Conservation (phyloP, 805 yeast genomes). For the Saccharomycopsis oosterbeekiorum region DNA sequence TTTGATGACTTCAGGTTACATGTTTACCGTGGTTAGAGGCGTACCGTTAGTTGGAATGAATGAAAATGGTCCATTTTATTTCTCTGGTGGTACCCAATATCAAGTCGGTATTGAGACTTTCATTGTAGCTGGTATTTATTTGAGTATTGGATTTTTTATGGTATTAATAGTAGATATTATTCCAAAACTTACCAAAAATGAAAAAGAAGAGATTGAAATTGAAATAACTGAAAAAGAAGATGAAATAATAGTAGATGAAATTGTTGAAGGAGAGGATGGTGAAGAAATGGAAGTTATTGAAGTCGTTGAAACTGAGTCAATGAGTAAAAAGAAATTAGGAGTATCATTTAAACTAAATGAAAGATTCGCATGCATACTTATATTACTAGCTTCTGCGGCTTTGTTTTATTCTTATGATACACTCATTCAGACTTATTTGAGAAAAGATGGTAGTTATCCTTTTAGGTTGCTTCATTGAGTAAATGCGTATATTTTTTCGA, state of each 20-base stretch:
- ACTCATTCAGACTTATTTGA: conserved; percentile 34
- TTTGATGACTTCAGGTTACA: conserved; percentile 49
- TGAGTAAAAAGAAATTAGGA: background rate
- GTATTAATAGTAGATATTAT: conserved; percentile 29
- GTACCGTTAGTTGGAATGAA: conserved; percentile 53
- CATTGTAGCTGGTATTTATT: conserved; percentile 42
- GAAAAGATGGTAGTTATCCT: conserved; percentile 43
- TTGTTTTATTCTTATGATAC: conserved; percentile 31
- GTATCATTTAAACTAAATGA: conserved; percentile 4
- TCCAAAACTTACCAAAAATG: conserved; percentile 3
- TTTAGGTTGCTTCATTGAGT: conserved; percentile 23
- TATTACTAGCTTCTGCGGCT: conserved; percentile 24
- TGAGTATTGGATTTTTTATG: conserved; percentile 34
- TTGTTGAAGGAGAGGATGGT: background rate
- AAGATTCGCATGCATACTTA: conserved; percentile 1
- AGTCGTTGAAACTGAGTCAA: background rate
- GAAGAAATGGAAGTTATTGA: background rate
- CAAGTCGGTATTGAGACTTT: conserved; percentile 65
- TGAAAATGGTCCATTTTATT: conserved; percentile 39
- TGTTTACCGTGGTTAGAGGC: conserved; percentile 48
- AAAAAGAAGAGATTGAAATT: background rate
- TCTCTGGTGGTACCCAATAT: conserved; percentile 56
- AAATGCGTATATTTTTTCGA: background rate
- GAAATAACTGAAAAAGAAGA: background rate
- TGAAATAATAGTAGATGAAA: background rate